phyloP scores from a whole-genome alignment of 768 basidiomycete species.

The Tephrocybe sp. region DNA sequence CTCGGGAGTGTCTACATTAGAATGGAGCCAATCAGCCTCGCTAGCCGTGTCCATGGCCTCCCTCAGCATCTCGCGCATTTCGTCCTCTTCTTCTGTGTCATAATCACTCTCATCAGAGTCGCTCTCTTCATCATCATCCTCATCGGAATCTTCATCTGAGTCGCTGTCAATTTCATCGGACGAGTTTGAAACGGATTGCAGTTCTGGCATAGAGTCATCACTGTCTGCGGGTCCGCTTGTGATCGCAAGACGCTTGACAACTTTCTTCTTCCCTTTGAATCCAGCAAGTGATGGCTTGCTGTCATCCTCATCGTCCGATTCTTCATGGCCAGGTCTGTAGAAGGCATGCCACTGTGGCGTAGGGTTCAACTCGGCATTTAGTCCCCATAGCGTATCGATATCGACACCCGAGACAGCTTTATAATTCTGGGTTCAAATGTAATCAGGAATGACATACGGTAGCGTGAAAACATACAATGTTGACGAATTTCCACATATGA shows the following conservation, averaged over 20 bases:
- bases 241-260: constrained; percentile 47
- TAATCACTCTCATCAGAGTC: constrained; percentile 46
- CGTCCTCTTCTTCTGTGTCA: constrained; percentile 70
- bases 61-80: constrained; percentile 56
- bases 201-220: constrained; percentile 61
- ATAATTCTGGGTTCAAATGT: constrained; percentile 53
- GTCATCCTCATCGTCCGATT: constrained; percentile 29
- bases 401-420: constrained; percentile 46
- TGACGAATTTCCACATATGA: constrained; percentile 64
- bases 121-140: constrained; percentile 32
- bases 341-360: constrained; percentile 62
- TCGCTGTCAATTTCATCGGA: constrained; percentile 40
- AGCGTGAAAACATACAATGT: constrained; percentile 42
- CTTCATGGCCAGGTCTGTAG: constrained; percentile 30
- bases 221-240: constrained; percentile 46
- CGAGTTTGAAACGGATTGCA: constrained; percentile 67
- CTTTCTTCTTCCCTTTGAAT: constrained; percentile 19
- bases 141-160: constrained; percentile 38
- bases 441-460: constrained; percentile 8
- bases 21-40: constrained; percentile 61
- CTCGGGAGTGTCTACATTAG: constrained; percentile 29
- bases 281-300: constrained; percentile 18
- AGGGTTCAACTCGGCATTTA: constrained; percentile 49
- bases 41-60: constrained; percentile 75
- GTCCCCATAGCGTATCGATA: constrained; percentile 65